Evolutionary conservation across 1,284 basidiomycete species (phyloP).

Genomic region (Retiboletus flavoniger): DNA sequence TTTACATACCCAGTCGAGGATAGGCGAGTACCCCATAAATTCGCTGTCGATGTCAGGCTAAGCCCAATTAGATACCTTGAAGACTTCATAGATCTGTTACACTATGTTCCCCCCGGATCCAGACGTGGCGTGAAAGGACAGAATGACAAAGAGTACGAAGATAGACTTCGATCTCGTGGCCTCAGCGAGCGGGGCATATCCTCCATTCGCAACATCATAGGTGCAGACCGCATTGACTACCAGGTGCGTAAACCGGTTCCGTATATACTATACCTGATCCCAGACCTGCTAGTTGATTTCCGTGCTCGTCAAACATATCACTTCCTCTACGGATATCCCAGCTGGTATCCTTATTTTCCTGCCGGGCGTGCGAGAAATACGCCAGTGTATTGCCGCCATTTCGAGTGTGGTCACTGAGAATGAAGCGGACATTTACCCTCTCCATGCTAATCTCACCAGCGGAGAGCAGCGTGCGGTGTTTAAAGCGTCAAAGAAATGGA

Average conservation of each 20-base stretch:
- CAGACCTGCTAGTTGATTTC: slow-evolving; percentile 57
- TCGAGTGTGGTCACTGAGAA: slow-evolving; percentile 36
- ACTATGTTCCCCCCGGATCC: slow-evolving; percentile 43
- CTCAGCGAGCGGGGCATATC: slow-evolving; percentile 54
- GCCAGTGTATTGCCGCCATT: slow-evolving; percentile 75
- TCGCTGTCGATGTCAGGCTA: neutral
- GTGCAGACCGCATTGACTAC: slow-evolving; percentile 73
- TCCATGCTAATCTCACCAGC: slow-evolving; percentile 87
- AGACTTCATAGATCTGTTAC: slow-evolving; percentile 63
- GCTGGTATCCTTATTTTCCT: slow-evolving; percentile 86
- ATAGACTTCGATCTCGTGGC: slow-evolving; percentile 50
- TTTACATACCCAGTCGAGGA: slow-evolving; percentile 79
- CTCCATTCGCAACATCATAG: slow-evolving; percentile 61
- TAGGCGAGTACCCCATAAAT: slow-evolving; percentile 45
- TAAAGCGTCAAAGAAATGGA: slow-evolving; percentile 63
- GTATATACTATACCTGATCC: neutral
- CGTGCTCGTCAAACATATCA: slow-evolving; percentile 63
- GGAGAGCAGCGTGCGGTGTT: slow-evolving; percentile 87
- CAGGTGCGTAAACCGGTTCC: slow-evolving; percentile 42
- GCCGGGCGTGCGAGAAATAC: slow-evolving; percentile 86
- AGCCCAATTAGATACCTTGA: slow-evolving; percentile 69
- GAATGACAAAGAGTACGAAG: slow-evolving; percentile 54
- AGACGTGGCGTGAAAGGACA: slow-evolving; percentile 33
- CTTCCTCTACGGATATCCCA: slow-evolving; percentile 46
- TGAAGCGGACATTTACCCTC: slow-evolving; percentile 67